Evolutionary conservation across 2,329 filamentous ascomycete species (phyloP), one percentile per base, ranked within the genome.

Genomic region (Hypoxylon rubiginosum): DNA sequence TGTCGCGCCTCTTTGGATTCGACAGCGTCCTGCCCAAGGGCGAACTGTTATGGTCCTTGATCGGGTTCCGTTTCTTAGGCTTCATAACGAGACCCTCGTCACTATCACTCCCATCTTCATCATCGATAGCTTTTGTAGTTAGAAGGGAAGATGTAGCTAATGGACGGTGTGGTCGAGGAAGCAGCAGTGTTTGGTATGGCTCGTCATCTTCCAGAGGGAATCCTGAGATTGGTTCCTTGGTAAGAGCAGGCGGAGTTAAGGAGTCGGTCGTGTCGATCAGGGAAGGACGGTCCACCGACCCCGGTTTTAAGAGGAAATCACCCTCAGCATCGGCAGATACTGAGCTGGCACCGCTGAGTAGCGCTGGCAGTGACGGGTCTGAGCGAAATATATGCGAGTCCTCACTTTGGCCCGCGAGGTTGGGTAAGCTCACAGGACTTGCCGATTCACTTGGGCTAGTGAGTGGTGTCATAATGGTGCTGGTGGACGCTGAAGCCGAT

Each of bases 301-400:
- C 84, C 9, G 85, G 85, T 21, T 78, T 81, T 58, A 83, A 78
- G 2, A 89, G 79, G 41, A 89, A 86, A 52, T 90, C 88, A 1
- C 84, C 86, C 67, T 91, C 88, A 21, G 85, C 80, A 69, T 90
- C 88, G 0, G 86, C 87, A 13, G 87, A 90, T 9, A 90, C 83
- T 2, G 88, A 91, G 72, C 88, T 90, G 8, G 88, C 86, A 10
- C 88, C 86, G 61, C 88, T 90, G 10, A 90, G 80, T 7, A 90
- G 79, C 6, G 88, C 88, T 10, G 88, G 88, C 2, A 91, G 77
- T 4, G 88, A 91, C 0, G 88, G 88, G 56, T 90, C 88, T 2
- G 88, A 90, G 59, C 86, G 86, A 74, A 89, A 90, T 2, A 85
- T 84, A 8, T 82, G 80, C 3, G 82, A 80, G 0, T 79, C 74